These are phyloP conservation scores for Penicillium simplicissimum DNA, from an alignment of 495 filamentous ascomycete species.

Conservation along the genomic window DNA sequence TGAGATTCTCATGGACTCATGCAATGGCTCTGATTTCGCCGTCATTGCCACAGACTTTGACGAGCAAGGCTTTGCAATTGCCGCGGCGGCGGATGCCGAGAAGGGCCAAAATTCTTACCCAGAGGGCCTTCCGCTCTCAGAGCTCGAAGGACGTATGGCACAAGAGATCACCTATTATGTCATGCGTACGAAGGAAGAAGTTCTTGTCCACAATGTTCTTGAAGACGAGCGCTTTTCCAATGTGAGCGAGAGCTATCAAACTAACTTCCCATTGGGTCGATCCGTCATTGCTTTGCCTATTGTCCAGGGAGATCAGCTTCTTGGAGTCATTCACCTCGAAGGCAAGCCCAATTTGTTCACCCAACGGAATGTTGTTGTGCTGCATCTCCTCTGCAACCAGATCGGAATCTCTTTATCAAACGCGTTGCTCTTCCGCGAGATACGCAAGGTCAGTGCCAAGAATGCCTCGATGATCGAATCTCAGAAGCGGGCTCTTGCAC, in stretches of 20 bases:
- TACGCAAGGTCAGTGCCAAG: constrained; percentile 75
- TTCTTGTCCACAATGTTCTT: constrained; percentile 80
- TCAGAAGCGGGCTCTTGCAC: constrained; percentile 77
- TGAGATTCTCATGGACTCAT: constrained; percentile 84
- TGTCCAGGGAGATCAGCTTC: constrained; percentile 71
- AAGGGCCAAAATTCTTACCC: constrained; percentile 56
- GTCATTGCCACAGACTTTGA: constrained; percentile 78
- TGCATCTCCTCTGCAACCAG: constrained; percentile 85
- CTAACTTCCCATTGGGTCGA: constrained; percentile 66
- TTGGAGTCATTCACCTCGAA: constrained; percentile 85
- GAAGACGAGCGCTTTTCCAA: constrained; percentile 87
- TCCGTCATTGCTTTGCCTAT: constrained; percentile 87
- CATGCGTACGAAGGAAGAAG: constrained; percentile 77
- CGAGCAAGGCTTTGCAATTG: constrained; percentile 70
- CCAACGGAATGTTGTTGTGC: constrained; percentile 80
- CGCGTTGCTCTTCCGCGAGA: constrained; percentile 76
- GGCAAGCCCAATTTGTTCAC: constrained; percentile 84
- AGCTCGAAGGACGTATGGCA: constrained; percentile 65
- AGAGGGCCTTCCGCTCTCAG: constrained; percentile 64
- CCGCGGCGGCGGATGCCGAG: constrained; percentile 72
- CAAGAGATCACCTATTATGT: constrained; percentile 80
- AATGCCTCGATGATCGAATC: constrained; percentile 87
- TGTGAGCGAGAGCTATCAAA: constrained; percentile 68
- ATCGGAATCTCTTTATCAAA: constrained; percentile 88
- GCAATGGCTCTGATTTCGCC: constrained; percentile 75